Evolutionary conservation across 495 filamentous ascomycete species (phyloP), one percentile per base, ranked within the genome.

Genomic region (Letharia columbiana): DNA sequence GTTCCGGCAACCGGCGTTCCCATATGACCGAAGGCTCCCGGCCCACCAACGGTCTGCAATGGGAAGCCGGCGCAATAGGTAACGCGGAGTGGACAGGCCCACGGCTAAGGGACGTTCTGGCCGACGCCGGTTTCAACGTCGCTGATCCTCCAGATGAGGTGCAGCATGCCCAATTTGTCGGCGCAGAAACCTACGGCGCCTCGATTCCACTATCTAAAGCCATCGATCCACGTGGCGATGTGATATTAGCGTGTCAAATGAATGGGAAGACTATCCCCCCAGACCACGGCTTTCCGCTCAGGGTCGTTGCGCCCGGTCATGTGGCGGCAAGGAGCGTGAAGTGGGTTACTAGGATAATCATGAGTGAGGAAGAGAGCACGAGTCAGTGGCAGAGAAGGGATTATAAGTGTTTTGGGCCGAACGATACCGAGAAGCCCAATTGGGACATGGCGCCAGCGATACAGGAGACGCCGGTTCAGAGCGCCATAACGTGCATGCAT

Each of bases 71-170:
- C 1, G 86, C 83, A 20, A 84, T 85, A 39, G 77, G 80, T 56
- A 85, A 82, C 65, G 83, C 85, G 8, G 80, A 81, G 60, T 89
- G 85, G 85, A 84, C 83, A 59, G 86, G 86, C 0, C 80, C 83
- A 2, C 75, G 77, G 15, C 72, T 88, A 8, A 74, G 80, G 11
- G 86, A 88, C 64, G 80, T 87, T 12, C 77, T 88, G 12, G 76
- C 74, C 3, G 84, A 86, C 59, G 81, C 83, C 0, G 80, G 80
- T 8, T 47, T 77, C 44, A 65, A 74, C 13, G 66, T 83, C 28
- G 67, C 73, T 20, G 49, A 63, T 49, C 6, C 23, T 15, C 33
- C 60, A n/a, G 41, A 71, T 40, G 76, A 77, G 7, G 71, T 75
- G 20, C 70, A 78, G 17, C 84, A 85, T 66, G 79, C 85, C 18